Evolutionary conservation across 2,329 filamentous ascomycete species (phyloP).

Genomic region (Zasmidium cellare): DNA sequence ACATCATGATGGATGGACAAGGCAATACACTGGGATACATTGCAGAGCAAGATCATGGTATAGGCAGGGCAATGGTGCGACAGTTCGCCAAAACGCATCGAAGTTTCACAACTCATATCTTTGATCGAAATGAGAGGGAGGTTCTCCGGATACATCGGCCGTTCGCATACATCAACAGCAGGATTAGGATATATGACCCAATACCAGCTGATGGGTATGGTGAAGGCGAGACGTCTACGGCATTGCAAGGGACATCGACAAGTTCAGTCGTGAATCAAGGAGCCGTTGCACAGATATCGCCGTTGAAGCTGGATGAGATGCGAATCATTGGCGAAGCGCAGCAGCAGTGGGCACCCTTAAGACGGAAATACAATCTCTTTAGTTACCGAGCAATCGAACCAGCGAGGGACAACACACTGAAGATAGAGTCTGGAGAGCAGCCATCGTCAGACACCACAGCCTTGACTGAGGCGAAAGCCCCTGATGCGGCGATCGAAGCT

Average conservation of each 20-base stretch:
- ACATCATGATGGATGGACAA: constrained; percentile 64
- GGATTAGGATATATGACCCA: constrained; percentile 58
- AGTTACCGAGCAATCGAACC: constrained; percentile 48
- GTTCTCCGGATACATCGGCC: constrained; percentile 63
- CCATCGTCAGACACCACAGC: constrained; percentile 47
- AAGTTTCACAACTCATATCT: constrained; percentile 65
- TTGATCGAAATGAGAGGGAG: constrained; percentile 61
- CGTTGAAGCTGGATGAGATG: constrained; percentile 57
- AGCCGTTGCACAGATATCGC: constrained; percentile 52
- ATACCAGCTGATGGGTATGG: constrained; percentile 41
- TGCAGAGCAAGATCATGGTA: constrained; percentile 62
- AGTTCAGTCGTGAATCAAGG: constrained; percentile 45
- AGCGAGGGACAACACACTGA: constrained; percentile 38
- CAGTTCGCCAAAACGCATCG: constrained; percentile 64
- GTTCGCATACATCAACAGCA: constrained; percentile 64
- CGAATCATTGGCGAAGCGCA: constrained; percentile 64
- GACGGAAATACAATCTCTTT: constrained; percentile 66
- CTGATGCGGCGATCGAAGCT: constrained; percentile 37
- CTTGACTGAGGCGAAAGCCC: constrained; percentile 48
- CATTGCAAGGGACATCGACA: constrained; percentile 46
- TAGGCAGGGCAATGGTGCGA: constrained; percentile 57
- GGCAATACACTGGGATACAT: constrained; percentile 66
- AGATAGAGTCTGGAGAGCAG: constrained; percentile 37
- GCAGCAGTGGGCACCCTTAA: constrained; percentile 62
- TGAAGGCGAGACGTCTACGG: constrained; percentile 33